Evolutionary conservation across 805 yeast species (phyloP), one percentile per base, ranked within the genome.

Genomic region (Hanseniaspora valbyensis): DNA sequence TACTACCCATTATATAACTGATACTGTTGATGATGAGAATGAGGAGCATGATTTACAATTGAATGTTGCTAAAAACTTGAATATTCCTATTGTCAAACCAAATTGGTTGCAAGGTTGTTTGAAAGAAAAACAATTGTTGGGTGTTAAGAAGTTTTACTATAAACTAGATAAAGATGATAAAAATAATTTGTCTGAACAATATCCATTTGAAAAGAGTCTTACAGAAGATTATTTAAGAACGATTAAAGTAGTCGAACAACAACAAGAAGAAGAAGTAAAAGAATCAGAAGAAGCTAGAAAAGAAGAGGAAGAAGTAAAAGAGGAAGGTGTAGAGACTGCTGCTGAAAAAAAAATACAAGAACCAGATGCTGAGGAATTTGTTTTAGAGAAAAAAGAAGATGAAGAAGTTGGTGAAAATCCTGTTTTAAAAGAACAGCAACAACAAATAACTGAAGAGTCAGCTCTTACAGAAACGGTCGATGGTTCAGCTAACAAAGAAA

Each of bases 31-130:
- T 46, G 66, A 63, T 44, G 37, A 45, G 7, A 65, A 61, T 37
- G 57, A 60, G 42, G 62, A 59, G 10, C 59, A 57, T 29, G 66
- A 63, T 54, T 59, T 55, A 19, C 89, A 85, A 64, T 83, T 77
- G 68, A 72, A 79, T 54, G 81, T 78, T 61, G 98, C 97, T 1
- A 73, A 75, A 54, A 88, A 82, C 49, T 76, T 78, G 69, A 92
- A 88, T 61, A 87, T 92, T 51, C 98, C 98, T 2, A 77, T 92
- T 36, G 89, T 92, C 25, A 76, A 95, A 64, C 97, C 98, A 0
- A 96, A 92, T 63, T 92, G 97, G 97, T 70, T 92, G 52, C 82
- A 83, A 65, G 96, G 96, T 0, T 92, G 97, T 69, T 95, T 85
- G 58, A 65, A 74, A 39, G 96, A 89, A 61, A 77, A 92, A 58